Base-by-base conservation (phyloP, 2,329 filamentous ascomycete species). In the Celoporthe dispersa region DNA sequence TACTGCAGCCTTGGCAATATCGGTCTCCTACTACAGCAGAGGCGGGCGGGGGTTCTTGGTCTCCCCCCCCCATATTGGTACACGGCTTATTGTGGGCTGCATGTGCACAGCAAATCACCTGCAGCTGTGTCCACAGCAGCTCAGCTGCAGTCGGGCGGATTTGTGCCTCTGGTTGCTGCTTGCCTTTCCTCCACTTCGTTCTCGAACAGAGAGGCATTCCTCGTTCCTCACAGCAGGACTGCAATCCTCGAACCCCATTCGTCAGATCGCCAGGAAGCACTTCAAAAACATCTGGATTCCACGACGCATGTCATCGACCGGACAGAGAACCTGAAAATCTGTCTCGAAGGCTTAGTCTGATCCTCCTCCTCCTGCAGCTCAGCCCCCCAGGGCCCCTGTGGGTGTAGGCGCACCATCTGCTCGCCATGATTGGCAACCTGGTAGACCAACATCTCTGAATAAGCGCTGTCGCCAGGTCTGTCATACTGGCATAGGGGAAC, bases 401-500 rank as follows among this genome's bases (percentile, higher is more conserved):
- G 6, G 60, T 63, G 25, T 60, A 55, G 62, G 68, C 70, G 64
- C 65, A 57, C 62, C 55, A 25, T 28, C 14, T 60, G 67, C 57
- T 60, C 48, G 41, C 53, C 66, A 66, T 72, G 68, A 72, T 72
- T 70, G 68, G 68, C 63, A 63, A 60, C 41, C 68, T 12, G 66
- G 48, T 64, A 70, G 68, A 70, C 70, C 70, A 71, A 68, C 70
- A 68, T 68, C 63, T 68, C 59, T 66, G 65, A 64, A 72, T 71
- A 72, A 72, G 71, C 71, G 71, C 71, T 69, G 71, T 69, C 69
- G 66, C 64, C 64, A 35, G 39, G 66, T 71, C 55, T 59, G 64
- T 68, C 66, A 51, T 70, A 64, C 51, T 61, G 39, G 62, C 65
- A 68, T 64, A 67, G 64, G 14, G 69, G 68, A 68, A 61, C 53